phyloP scores from a whole-genome alignment of 306 rosid species.

The Rosa lucieae region DNA sequence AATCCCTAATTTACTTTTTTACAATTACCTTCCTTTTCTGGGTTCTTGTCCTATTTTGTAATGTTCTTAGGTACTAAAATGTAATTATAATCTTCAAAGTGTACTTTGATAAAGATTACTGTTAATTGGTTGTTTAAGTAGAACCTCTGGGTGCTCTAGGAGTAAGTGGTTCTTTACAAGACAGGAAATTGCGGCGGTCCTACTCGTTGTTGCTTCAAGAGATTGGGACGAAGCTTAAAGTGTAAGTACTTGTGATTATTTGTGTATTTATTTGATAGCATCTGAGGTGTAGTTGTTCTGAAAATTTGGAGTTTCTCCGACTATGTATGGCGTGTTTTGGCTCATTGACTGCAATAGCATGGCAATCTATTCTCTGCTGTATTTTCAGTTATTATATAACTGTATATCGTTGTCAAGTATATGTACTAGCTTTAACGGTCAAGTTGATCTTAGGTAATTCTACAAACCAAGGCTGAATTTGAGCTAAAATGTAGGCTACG shows the following conservation, averaged over 20 bases:
- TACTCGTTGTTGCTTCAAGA: slow-evolving; percentile 47
- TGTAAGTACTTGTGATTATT: slow-evolving; percentile 29
- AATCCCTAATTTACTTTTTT: background rate
- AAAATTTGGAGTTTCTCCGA: background rate
- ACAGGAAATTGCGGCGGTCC: slow-evolving; percentile 29
- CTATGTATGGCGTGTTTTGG: background rate
- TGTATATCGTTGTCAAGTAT: too few species aligned
- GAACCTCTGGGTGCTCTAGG: slow-evolving; percentile 14
- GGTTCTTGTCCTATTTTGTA: background rate
- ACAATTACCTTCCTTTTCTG: background rate
- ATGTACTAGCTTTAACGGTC: background rate
- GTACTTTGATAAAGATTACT: background rate
- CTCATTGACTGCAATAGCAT: background rate
- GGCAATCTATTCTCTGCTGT: background rate
- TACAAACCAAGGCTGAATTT: background rate
- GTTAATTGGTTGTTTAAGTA: slow-evolving; percentile 5
- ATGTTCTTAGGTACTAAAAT: background rate
- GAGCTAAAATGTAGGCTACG: background rate
- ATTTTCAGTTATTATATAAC: too few species aligned
- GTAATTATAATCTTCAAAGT: too few species aligned
- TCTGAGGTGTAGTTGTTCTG: background rate
- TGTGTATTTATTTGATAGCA: too few species aligned
- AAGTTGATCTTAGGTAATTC: background rate
- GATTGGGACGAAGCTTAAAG: slow-evolving; percentile 47
- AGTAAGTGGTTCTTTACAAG: slow-evolving; percentile 39